Base-by-base conservation (phyloP, 2,329 filamentous ascomycete genomes). In the Aspergillus calidoustus region DNA sequence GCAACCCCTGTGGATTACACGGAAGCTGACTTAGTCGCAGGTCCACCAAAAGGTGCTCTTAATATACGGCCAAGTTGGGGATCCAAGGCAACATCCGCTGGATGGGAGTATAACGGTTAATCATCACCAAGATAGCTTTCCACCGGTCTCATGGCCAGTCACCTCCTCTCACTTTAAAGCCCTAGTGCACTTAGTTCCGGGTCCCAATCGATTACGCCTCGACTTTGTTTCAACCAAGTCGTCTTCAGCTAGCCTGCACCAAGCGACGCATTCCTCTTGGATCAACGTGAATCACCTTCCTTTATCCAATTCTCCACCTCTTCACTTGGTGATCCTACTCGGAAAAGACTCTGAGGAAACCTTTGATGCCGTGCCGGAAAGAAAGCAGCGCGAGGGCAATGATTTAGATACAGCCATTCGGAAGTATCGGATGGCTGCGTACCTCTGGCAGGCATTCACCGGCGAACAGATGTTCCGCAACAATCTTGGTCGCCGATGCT, bases 361-460 rank as follows among this genome's bases (percentile, higher is more conserved):
- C 2, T 97, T 91, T 70, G 93, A 98, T 79, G 89, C 92, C 4
- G 85, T 89, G 17, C 93, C 92, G 0, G 87, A 92, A 58, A 86
- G 91, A 53, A 81, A 86, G 59, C 87, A 91, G 75, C 88, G 85
- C 68, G 93, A 96, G 81, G 93, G 92, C 19, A 96, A 97, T 76
- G 86, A 85, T 1, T 74, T 98, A 41, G 89, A 93, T 11, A 87
- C 87, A 7, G 95, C 95, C 0, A 84, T 96, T 55, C 87, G 87
- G 71, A 99, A 99, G 75, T 97, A 95, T 74, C 87, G 93, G 65
- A 97, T 96, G 91, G 90, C 93, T 19, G 94, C 92, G 25, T 97
- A 98, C 74, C 83, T 98, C 15, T 98, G 95, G 93, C 95, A 99
- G 75, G 92, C 93, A 7, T 98, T 96, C 72, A 98, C 94, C 0